Evolutionary conservation across 2,329 filamentous ascomycete species (phyloP), one percentile per base, ranked within the genome.

Genomic region (Thielaviopsis musarum): DNA sequence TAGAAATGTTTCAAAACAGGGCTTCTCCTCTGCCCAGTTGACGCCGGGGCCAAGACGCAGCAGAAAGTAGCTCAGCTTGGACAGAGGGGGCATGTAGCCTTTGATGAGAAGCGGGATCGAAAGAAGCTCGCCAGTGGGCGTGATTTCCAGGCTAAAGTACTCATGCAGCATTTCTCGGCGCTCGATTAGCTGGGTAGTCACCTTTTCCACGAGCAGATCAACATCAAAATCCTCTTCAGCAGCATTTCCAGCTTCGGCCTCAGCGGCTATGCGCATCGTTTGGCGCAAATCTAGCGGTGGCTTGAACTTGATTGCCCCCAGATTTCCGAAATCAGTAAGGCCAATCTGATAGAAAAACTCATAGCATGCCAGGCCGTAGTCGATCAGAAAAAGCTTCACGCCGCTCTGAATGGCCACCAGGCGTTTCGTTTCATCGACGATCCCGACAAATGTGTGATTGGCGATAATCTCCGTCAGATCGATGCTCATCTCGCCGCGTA

Each of bases 341-440:
- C 90, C 91, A 21, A 97, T 74, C 71, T 98, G 93, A 72, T 98
- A 98, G 70, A 97, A 94, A 69, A 91, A 94, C 66, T 97, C 91
- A 63, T 83, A 87, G 69, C 83, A 87, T 1, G 87, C 74, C 68
- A 91, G 83, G 12, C 90, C 93, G 67, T 98, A 98, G 70, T 98
- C 93, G 57, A 98, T 78, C 22, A 98, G 80, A 69, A 87, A 96
- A 7, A 98, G 79, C 68, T 91, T 95, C 9, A 97, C 86, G 15
- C 91, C 93, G 41, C 88, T 84, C 71, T 98, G 93, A 45, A 98
- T 87, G 17, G 93, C 90, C n/a, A 84, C 91, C 13, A 98, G 81
- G 12, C 93, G 87, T 56, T 89, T 84, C 49, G 79, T 80, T 66
- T 91, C 87, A 67, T 98, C 93, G 1, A 97, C 88, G 26, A 98